Conservation (phyloP, 495 filamentous ascomycete genomes). For the Neurospora sp. region DNA sequence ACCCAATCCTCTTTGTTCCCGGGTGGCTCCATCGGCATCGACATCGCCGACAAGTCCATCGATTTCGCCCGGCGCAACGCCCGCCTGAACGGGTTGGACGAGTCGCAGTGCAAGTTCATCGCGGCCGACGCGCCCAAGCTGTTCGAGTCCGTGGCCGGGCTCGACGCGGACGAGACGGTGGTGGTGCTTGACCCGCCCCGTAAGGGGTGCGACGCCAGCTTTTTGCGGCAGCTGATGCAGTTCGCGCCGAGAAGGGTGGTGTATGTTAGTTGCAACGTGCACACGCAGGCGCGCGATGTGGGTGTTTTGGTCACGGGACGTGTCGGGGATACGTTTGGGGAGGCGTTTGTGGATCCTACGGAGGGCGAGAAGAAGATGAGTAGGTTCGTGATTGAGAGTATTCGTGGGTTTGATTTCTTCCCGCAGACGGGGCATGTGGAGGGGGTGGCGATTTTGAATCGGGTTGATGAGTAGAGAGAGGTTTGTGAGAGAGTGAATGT, state of each 20-base stretch:
- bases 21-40: conserved; percentile 36
- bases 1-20: conserved; percentile 74
- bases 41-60: conserved; percentile 59
- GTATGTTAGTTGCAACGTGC: conserved; percentile 96
- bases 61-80: conserved; percentile 67
- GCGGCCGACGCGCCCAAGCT: conserved; percentile 74
- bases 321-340: conserved; percentile 12
- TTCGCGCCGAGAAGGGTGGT: conserved; percentile 71
- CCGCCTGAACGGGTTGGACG: conserved; percentile 55
- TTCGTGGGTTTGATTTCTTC: conserved; percentile 95
- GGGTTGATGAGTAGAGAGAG: conserved; percentile 23
- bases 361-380: conserved; percentile 33
- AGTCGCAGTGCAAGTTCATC: conserved; percentile 58
- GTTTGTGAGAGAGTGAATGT: no score
- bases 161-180: conserved; percentile 67
- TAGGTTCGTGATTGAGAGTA: conserved; percentile 62
- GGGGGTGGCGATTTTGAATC: conserved; percentile 72
- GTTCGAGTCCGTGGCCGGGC: conserved; percentile 58
- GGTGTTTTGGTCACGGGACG: conserved; percentile 65
- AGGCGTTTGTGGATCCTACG: conserved; percentile 9
- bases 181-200: conserved; percentile 90
- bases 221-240: conserved; percentile 66
- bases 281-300: conserved; percentile 91
- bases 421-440: conserved; percentile 97
- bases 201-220: conserved; percentile 84